phyloP scores from a whole-genome alignment of 1,284 basidiomycete genomes.

The Schizophyllum commune region DNA sequence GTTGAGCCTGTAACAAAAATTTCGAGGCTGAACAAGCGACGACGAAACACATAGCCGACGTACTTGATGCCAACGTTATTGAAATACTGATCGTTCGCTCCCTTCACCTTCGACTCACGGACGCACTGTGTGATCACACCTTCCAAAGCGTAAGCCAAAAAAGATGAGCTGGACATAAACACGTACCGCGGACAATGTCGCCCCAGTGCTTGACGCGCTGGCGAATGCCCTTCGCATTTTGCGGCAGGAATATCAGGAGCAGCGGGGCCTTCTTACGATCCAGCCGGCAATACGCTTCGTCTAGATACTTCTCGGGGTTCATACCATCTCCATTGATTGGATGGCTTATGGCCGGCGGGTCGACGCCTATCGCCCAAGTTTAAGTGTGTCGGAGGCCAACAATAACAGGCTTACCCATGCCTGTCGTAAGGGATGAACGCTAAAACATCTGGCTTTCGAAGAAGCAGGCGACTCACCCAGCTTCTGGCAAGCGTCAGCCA shows the following conservation, averaged over 20 bases:
- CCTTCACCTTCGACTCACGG: conserved; percentile 23
- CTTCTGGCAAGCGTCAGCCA: conserved; percentile 16
- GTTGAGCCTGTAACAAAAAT: conserved; percentile 31
- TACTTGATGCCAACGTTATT: conserved; percentile 32
- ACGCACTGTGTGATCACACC: conserved; percentile 32
- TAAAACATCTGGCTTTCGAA: too few relatives aligned
- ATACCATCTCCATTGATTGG: too few relatives aligned
- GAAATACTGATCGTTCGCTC: conserved; percentile 29
- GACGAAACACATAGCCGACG: neutral
- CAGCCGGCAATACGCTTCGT: neutral
- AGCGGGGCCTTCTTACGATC: conserved; percentile 21
- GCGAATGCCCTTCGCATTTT: conserved; percentile 1
- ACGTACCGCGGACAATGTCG: conserved; percentile 12
- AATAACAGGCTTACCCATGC: too few relatives aligned
- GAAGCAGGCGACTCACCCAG: conserved; percentile 21
- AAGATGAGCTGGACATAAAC: neutral
- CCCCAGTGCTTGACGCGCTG: neutral
- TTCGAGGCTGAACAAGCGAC: neutral
- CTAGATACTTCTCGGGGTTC: neutral
- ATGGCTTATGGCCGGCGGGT: too few relatives aligned
- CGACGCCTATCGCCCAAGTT: too few relatives aligned
- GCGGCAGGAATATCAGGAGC: conserved; percentile 25
- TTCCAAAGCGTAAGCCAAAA: neutral
- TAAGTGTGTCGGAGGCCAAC: too few relatives aligned
- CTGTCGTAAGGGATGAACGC: too few relatives aligned